Base-by-base conservation (phyloP, 352 stramenopile genomes). In the Globisporangium nagaii region DNA sequence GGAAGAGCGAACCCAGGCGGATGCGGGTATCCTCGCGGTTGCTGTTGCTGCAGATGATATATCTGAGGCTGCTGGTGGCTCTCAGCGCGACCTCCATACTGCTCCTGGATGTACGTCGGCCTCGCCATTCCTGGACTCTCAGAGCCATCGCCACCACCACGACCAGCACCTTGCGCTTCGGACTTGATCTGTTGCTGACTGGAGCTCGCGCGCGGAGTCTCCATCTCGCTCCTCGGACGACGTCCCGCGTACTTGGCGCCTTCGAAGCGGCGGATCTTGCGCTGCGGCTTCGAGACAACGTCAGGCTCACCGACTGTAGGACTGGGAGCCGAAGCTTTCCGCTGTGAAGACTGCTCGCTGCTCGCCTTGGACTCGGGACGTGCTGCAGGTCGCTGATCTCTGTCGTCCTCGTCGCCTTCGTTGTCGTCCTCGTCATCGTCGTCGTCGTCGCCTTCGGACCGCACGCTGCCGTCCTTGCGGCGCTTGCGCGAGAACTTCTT, bases 401-500 rank as follows among this genome's bases (percentile, higher is more conserved):
- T 36, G 41, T 11, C 52, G 53, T 32, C 48, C 37, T 44, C 37
- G 3, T 40, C 42, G 30, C 25, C 36, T 4, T 35, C 43, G 41
- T 34, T 19, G 30, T 12, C 28, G 37, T 40, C 59, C 31, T 15
- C 43, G 41, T 37, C 54, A 28, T 49, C 28, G 1, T 47, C 47
- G n/a, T 57, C 41, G 24, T 53, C 55, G 51, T 55, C 36, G 27
- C 42, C 35, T 19, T 53, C 8, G 3, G 74, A 59, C 3, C 73
- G 42, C 3, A 10, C 42, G 15, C 35, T 43, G 36, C 62, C 74
- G 41, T 51, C 56, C 27, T 50, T 50, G 28, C 53, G 65, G 41
- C 71, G 65, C 46, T 77, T 77, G 36, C 73, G 65, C 19, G 72
- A 80, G 65, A 86, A 88, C 63, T 87, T 89, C 56, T 88, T 91